Evolutionary conservation across 1,284 basidiomycete genomes (phyloP).

Genomic region (Ceratobasidium theobromae): DNA sequence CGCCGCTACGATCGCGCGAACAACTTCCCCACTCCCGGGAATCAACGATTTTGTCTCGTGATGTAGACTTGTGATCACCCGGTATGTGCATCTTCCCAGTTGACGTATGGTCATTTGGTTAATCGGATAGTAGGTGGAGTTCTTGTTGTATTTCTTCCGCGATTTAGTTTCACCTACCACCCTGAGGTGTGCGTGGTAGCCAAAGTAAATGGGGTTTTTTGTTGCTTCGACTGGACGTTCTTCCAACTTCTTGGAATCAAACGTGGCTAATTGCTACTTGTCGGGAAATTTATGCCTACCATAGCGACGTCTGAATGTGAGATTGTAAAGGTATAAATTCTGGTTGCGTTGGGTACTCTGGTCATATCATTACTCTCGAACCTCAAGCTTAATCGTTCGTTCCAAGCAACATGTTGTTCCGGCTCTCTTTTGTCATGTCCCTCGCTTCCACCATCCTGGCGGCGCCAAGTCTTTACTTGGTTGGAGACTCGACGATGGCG

Average conservation of each 20-base stretch:
- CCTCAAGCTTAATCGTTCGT: not conserved
- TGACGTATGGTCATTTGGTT: not conserved
- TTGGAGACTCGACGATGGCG: constrained; percentile 51
- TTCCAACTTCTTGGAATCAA: not conserved
- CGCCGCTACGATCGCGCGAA: not conserved
- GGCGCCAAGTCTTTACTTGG: constrained; percentile 47
- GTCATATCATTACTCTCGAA: not conserved
- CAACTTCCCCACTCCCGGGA: not conserved
- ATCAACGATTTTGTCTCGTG: not conserved
- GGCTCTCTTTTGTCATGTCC: not conserved
- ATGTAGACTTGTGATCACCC: not conserved
- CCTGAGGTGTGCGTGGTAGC: not conserved
- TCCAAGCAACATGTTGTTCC: constrained; percentile 9
- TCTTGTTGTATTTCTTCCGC: not conserved
- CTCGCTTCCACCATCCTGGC: constrained; percentile 1
- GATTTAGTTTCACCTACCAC: not conserved
- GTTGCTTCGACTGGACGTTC: not conserved
- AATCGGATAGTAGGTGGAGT: not conserved
- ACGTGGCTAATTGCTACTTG: not conserved
- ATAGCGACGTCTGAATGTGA: not conserved
- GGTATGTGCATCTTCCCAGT: not conserved
- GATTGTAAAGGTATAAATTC: not conserved
- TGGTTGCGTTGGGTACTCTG: not conserved
- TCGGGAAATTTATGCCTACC: not conserved
- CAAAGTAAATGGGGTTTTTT: not conserved